Conservation (phyloP, 1,284 basidiomycete species). For the Trametes polyzona region DNA sequence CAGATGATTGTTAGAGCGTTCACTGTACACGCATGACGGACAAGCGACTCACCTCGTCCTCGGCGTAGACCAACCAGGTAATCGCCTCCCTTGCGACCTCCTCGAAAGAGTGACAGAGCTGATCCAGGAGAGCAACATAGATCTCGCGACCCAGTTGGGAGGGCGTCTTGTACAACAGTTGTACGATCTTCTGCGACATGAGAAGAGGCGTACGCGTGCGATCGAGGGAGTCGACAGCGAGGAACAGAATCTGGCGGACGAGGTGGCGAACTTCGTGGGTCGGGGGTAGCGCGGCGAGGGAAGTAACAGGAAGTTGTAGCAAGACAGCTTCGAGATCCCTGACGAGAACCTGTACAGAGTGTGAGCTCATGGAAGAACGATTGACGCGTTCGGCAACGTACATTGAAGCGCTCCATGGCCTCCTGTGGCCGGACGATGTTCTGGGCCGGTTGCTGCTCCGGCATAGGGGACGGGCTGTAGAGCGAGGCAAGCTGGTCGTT, state of each 20-base stretch:
- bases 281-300: slow-evolving; percentile 72
- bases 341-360: slow-evolving; percentile 46
- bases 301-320: slow-evolving; percentile 66
- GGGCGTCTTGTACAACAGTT: slow-evolving; percentile 84
- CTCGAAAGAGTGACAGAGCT: slow-evolving; percentile 87
- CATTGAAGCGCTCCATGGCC: slow-evolving; percentile 78
- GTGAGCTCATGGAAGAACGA: not conserved
- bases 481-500: slow-evolving; percentile 47
- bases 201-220: slow-evolving; percentile 86
- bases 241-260: slow-evolving; percentile 79
- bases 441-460: slow-evolving; percentile 47
- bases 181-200: slow-evolving; percentile 95
- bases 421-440: slow-evolving; percentile 62
- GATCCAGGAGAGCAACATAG: slow-evolving; percentile 88
- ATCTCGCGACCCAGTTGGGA: slow-evolving; percentile 87
- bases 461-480: slow-evolving; percentile 56
- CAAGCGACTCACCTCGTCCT: slow-evolving; percentile 79
- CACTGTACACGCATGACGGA: too few relatives aligned
- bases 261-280: slow-evolving; percentile 88
- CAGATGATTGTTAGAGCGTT: too few relatives aligned
- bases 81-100: slow-evolving; percentile 97
- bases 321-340: slow-evolving; percentile 84
- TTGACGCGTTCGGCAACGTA: slow-evolving; percentile 36
- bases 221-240: slow-evolving; percentile 80
- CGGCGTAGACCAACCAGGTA: slow-evolving; percentile 95